phyloP scores from a whole-genome alignment of 2,329 filamentous ascomycete species.

The Pseudocercospora eumusae region DNA sequence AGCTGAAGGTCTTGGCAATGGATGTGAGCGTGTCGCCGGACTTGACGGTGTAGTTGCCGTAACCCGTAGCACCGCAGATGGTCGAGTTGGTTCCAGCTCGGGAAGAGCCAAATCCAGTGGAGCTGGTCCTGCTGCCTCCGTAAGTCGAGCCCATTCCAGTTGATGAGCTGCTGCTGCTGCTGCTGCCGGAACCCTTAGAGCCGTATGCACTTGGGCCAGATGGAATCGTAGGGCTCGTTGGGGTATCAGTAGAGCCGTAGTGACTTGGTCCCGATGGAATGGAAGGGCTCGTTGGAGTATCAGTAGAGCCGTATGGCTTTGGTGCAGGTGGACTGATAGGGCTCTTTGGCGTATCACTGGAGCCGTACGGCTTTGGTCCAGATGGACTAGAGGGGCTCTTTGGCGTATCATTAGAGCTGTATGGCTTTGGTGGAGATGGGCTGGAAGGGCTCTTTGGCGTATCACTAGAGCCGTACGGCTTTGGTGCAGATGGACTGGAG shows the following conservation, averaged over 20 bases:
- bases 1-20: slow-evolving; percentile 27
- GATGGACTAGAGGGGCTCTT: too few relatives aligned
- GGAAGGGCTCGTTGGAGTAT: neutral
- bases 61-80: slow-evolving; percentile 27
- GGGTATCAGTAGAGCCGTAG: neutral
- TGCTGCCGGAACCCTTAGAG: too few relatives aligned
- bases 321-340: too few relatives aligned
- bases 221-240: neutral
- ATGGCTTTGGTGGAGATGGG: neutral
- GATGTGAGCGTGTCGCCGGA: slow-evolving; percentile 28
- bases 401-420: neutral
- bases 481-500: too few relatives aligned
- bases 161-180: too few relatives aligned
- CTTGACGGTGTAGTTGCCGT: slow-evolving; percentile 26
- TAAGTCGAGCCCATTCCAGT: too few relatives aligned
- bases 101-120: neutral
- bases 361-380: too few relatives aligned
- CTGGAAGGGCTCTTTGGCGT: neutral
- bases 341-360: too few relatives aligned
- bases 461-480: too few relatives aligned
- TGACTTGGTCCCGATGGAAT: neutral
- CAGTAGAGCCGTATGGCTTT: too few relatives aligned
- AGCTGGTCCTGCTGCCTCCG: too few relatives aligned
- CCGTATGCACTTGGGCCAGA: neutral
- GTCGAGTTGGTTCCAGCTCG: neutral